These are phyloP conservation scores for Musa balbisiana DNA, from an alignment of 202 grass and related monocot species.

Conservation along the genomic window DNA sequence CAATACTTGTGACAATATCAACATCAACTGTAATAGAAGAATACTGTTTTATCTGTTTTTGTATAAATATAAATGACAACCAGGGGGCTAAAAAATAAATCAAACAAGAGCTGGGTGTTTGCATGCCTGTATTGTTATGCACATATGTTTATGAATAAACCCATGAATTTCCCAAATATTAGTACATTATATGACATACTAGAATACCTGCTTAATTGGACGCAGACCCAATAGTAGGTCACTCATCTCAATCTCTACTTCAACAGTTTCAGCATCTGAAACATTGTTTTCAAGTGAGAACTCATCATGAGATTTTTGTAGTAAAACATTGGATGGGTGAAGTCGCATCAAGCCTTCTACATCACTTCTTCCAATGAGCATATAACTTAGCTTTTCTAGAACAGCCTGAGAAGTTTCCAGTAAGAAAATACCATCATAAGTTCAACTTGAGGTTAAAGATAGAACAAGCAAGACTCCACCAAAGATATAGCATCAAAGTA, in stretches of 20 bases:
- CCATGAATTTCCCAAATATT: too few relatives aligned
- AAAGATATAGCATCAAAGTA: background rate
- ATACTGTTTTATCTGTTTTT: too few relatives aligned
- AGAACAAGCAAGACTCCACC: too few relatives aligned
- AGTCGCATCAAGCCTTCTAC: conserved; percentile 85
- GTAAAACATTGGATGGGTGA: conserved; percentile 63
- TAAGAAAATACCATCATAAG: conserved; percentile 16
- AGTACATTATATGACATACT: background rate
- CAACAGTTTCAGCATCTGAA: conserved; percentile 53
- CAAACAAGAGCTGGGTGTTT: too few relatives aligned
- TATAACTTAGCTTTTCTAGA: conserved; percentile 95
- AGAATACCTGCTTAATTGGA: conserved; percentile 87
- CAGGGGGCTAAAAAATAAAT: too few relatives aligned
- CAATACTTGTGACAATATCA: too few relatives aligned
- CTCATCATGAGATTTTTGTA: conserved; percentile 50
- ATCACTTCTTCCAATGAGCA: conserved; percentile 87
- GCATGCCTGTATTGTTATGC: background rate
- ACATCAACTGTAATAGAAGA: too few relatives aligned
- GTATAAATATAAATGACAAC: too few relatives aligned
- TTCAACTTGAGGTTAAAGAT: too few relatives aligned
- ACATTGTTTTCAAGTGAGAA: conserved; percentile 33
- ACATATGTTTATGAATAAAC: background rate
- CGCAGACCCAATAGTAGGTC: conserved; percentile 76
- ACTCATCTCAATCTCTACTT: conserved; percentile 82
- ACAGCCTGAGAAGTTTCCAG: conserved; percentile 60